Conservation (phyloP, 2,329 filamentous ascomycete genomes). For the Emmonsiellopsis sp. region DNA sequence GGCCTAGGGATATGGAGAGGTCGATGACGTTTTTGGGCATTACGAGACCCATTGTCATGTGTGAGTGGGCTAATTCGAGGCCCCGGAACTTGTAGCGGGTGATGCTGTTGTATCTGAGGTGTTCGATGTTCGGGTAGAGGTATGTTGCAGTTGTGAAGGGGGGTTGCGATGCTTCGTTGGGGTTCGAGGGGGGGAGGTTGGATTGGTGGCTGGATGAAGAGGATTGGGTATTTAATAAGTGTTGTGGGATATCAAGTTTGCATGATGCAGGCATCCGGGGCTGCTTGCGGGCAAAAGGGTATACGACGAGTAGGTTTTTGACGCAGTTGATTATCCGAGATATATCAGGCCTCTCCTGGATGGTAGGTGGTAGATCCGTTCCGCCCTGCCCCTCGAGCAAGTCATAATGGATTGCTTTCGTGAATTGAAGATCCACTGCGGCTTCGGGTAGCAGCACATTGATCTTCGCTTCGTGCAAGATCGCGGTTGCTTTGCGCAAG, state of each 20-base stretch:
- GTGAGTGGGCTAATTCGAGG: conserved; percentile 23
- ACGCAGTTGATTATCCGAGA: conserved; percentile 17
- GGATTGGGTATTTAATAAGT: conserved; percentile 10
- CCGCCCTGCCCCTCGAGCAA: conserved; percentile 12
- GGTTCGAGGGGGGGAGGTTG: too few relatives aligned
- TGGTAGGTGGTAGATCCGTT: conserved; percentile 2
- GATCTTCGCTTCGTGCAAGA: conserved; percentile 22
- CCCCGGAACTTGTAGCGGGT: conserved; percentile 25
- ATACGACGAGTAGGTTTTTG: conserved; percentile 13
- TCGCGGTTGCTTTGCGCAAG: conserved; percentile 22
- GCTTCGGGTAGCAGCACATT: conserved; percentile 33
- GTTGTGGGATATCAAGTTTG: conserved; percentile 21
- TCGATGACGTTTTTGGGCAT: conserved; percentile 21
- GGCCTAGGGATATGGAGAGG: conserved; percentile 22
- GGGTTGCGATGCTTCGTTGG: background rate
- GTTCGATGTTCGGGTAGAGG: conserved; percentile 24
- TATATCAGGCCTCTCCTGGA: conserved; percentile 6
- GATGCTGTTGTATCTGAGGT: conserved; percentile 20
- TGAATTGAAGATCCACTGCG: conserved; percentile 31
- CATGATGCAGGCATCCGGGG: conserved; percentile 23
- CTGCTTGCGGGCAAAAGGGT: conserved; percentile 4
- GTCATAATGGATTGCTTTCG: conserved; percentile 23
- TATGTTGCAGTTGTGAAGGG: conserved; percentile 22
- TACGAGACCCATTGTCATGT: conserved; percentile 25
- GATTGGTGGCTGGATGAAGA: background rate